Evolutionary conservation across 371 early-diverging fungal genomes (phyloP), one percentile per base, ranked within the genome.

Genomic region (Actinomucor elegans): DNA sequence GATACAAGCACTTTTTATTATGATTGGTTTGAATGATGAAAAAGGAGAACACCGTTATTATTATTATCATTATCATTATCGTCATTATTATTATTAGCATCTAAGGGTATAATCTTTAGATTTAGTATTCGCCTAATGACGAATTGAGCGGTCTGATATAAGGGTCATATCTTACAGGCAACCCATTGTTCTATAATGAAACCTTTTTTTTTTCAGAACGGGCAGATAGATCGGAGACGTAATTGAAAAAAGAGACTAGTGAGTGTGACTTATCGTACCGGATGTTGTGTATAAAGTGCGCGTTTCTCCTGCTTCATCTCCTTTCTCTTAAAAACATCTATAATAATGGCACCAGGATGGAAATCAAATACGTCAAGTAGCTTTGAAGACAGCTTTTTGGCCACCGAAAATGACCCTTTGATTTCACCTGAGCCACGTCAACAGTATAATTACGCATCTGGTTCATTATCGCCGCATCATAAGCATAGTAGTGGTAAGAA

Each of bases 351-450:
- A n/a, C 2, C 42, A 41, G 17, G 34, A 11, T 48, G 56, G 48
- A 48, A 41, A 41, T 55, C 56, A 35, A 37, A 55, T 23, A 21
- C 57, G 4, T 43, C 57, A 6, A 37, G 14, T 14, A 43, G 26
- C 36, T 15, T 49, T 26, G 29, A 35, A 28, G 49, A 49, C 14
- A 26, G 37, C 17, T 37, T 26, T 28, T 27, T 34, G 12, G 27
- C 49, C 11, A 27, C 18, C 5, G 57, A 57, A 26, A 45, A 51
- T 14, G 57, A 57, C 17, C 46, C 57, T 20, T 44, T 57, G 15
- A 28, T 57, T 28, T 23, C 45, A 5, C 11, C n/a, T 10, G 36
- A 24, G 6, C 32, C 29, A 15, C 12, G 43, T 43, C 35, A 32
- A 17, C 44, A 57, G 18, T 24, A 36, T 29, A 36, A 44, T 44